Evolutionary conservation across 495 filamentous ascomycete genomes (phyloP).

Genomic region (Xylaria palmicola): DNA sequence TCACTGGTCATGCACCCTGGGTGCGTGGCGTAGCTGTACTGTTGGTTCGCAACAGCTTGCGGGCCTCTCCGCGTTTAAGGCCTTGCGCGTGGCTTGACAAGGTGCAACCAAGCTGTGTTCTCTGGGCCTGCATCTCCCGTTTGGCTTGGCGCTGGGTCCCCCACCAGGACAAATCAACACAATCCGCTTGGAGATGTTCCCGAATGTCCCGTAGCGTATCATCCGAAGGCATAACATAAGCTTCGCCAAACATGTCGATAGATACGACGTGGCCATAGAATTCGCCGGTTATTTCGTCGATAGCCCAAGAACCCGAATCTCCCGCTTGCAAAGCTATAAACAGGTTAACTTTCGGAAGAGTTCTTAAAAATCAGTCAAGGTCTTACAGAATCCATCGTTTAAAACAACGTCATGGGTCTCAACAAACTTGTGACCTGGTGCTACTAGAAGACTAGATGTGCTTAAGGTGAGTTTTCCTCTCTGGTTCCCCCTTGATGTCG

Average conservation of each 20-base stretch:
- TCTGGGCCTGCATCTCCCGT: too few relatives aligned
- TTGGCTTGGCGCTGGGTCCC: too few relatives aligned
- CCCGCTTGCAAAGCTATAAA: conserved; percentile 12
- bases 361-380: background rate
- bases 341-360: background rate
- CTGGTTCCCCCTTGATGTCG: background rate
- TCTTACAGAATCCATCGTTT: conserved; percentile 10
- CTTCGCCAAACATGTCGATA: conserved; percentile 18
- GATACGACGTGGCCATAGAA: conserved; percentile 21
- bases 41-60: too few relatives aligned
- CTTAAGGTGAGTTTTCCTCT: conserved; percentile 12
- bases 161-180: background rate
- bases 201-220: conserved; percentile 17
- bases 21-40: too few relatives aligned
- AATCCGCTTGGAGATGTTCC: conserved; percentile 2
- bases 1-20: too few relatives aligned
- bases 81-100: too few relatives aligned
- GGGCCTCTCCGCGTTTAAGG: too few relatives aligned
- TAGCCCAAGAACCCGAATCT: conserved; percentile 23
- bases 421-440: conserved; percentile 14
- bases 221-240: conserved; percentile 16
- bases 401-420: conserved; percentile 14
- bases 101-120: too few relatives aligned
- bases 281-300: conserved; percentile 7
- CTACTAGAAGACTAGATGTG: conserved; percentile 17